These are phyloP conservation scores for Polychaeton citri DNA, from an alignment of 2,329 filamentous ascomycete genomes.

Conservation along the genomic window DNA sequence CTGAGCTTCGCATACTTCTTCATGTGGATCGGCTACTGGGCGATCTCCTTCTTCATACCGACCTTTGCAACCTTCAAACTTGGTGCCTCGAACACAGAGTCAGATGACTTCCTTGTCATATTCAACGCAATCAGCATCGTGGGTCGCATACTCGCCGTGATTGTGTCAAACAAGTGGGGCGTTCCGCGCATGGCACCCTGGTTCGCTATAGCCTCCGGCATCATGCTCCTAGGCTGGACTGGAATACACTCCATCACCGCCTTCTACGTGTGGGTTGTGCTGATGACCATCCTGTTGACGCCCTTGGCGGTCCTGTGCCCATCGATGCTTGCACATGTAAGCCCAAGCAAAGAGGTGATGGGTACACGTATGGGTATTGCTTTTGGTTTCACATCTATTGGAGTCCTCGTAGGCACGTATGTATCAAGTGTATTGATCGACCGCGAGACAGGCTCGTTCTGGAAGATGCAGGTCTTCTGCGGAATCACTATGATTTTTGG, in stretches of 20 bases:
- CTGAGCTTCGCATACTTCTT: slow-evolving; percentile 9
- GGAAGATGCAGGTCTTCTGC: too few relatives aligned
- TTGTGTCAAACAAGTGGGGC: slow-evolving; percentile 39
- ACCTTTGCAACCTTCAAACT: slow-evolving; percentile 16
- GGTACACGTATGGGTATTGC: slow-evolving; percentile 32
- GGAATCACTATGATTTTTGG: too few relatives aligned
- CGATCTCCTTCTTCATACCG: slow-evolving; percentile 20
- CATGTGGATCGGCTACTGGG: slow-evolving; percentile 12
- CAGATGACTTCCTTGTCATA: slow-evolving; percentile 41
- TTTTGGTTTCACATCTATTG: slow-evolving; percentile 26
- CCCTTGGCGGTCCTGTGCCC: slow-evolving; percentile 28
- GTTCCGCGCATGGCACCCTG: slow-evolving; percentile 17
- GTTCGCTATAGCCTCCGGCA: not conserved
- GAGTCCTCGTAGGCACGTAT: slow-evolving; percentile 27
- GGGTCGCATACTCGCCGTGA: slow-evolving; percentile 35
- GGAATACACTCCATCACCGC: slow-evolving; percentile 20
- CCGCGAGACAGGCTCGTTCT: too few relatives aligned
- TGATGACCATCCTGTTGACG: slow-evolving; percentile 28
- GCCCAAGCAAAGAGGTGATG: slow-evolving; percentile 27
- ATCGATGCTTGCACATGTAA: slow-evolving; percentile 25
- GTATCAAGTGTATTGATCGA: too few relatives aligned
- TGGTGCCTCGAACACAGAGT: slow-evolving; percentile 31
- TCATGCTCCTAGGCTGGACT: not conserved
- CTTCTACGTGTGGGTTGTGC: slow-evolving; percentile 28
- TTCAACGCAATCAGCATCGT: slow-evolving; percentile 42